These are phyloP conservation scores for Auricularia sp. DNA, from an alignment of 768 basidiomycete species.

Conservation along the genomic window DNA sequence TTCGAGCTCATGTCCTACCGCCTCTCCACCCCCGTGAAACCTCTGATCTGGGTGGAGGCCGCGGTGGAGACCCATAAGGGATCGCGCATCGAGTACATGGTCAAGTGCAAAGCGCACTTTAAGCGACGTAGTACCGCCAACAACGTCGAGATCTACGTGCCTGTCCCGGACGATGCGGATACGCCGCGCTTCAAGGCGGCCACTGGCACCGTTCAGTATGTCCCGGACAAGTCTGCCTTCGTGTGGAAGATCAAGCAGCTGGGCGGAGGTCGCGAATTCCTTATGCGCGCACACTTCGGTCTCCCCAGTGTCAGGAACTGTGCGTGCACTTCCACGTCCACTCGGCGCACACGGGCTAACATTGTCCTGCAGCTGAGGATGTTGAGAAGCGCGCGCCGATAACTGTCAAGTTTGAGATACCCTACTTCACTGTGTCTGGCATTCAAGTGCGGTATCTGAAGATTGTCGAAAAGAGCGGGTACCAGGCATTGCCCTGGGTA, in stretches of 20 bases:
- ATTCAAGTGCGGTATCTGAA: constrained; percentile 97
- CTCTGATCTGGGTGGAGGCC: constrained; percentile 95
- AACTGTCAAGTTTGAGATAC: constrained; percentile 95
- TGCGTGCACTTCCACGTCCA: constrained; percentile 28
- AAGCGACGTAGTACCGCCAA: constrained; percentile 94
- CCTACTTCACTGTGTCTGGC: constrained; percentile 95
- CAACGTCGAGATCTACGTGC: constrained; percentile 97
- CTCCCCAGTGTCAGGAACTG: constrained; percentile 87
- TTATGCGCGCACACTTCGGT: constrained; percentile 98
- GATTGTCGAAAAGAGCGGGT: constrained; percentile 97
- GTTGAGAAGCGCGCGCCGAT: constrained; percentile 87
- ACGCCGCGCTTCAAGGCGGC: constrained; percentile 94
- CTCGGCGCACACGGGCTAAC: background rate
- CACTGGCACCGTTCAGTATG: constrained; percentile 92
- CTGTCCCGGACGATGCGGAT: constrained; percentile 98
- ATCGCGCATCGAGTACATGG: constrained; percentile 90
- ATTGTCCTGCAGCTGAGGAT: constrained; percentile 44
- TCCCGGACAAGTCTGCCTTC: constrained; percentile 95
- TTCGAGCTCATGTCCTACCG: constrained; percentile 98
- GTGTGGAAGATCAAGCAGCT: constrained; percentile 99
- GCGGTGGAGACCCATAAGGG: constrained; percentile 90
- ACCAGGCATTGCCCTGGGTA: constrained; percentile 94
- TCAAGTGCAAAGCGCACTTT: constrained; percentile 94
- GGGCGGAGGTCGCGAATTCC: constrained; percentile 89
- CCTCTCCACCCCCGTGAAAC: constrained; percentile 93